A percentile compares a stretch with the other conserved stretches of the same genome.
Conservation (phyloP, 768 basidiomycete species). For the Lyophyllum shimeji region DNA sequence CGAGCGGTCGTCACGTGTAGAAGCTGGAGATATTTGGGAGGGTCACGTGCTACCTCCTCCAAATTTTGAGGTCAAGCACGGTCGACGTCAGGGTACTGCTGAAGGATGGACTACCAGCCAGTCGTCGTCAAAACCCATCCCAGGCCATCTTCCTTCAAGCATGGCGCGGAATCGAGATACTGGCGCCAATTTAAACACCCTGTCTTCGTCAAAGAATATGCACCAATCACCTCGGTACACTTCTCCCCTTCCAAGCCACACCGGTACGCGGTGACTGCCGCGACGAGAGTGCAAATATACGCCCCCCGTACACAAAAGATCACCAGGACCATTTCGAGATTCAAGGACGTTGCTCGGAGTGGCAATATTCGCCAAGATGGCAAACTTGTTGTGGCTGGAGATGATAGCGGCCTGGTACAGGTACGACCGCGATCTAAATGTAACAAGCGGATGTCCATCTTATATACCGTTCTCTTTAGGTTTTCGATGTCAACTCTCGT, state of each 20-base stretch:
- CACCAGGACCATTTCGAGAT: conserved; percentile 93
- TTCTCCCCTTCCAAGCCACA: conserved; percentile 89
- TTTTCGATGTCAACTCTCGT: conserved; percentile 91
- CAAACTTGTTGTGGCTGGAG: conserved; percentile 92
- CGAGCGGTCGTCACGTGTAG: conserved; percentile 9
- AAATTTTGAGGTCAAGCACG: too few species aligned
- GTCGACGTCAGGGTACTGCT: too few species aligned
- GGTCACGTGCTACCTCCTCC: background rate
- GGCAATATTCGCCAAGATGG: conserved; percentile 91
- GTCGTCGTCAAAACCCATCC: conserved; percentile 66
- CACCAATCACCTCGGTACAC: conserved; percentile 92
- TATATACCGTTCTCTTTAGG: conserved; percentile 36
- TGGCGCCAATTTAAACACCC: conserved; percentile 89
- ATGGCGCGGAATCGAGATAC: conserved; percentile 73
- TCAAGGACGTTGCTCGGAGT: conserved; percentile 93
- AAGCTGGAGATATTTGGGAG: conserved; percentile 16
- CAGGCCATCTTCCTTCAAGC: conserved; percentile 51
- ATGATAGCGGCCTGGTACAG: conserved; percentile 89
- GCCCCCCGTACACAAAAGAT: conserved; percentile 95
- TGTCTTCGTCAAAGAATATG: conserved; percentile 96
- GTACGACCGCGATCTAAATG: conserved; percentile 31
- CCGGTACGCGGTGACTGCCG: conserved; percentile 93
- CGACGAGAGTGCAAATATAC: conserved; percentile 92
- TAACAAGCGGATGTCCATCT: background rate
- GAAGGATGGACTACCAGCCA: conserved; percentile 77